Base-by-base conservation (phyloP, 1,284 basidiomycete species). In the Fomitopsis betulina region DNA sequence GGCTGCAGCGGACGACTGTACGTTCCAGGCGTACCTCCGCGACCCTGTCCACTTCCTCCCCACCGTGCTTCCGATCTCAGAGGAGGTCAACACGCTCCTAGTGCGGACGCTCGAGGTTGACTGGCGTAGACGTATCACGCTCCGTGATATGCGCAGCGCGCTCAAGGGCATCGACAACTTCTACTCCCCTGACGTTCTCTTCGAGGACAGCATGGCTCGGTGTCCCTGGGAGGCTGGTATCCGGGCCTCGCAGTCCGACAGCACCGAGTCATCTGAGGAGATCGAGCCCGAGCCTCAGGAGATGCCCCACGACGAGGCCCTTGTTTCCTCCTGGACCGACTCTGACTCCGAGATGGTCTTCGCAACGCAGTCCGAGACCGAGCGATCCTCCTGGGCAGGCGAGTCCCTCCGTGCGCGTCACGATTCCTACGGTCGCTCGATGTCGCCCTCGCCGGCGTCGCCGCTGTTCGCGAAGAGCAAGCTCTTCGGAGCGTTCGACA, bases 181-280 rank as follows among this genome's bases (percentile, higher is more conserved):
- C 75, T 91, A 91, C 67, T 83, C 86, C 6, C 83, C 86, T 21
- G 86, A 83, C 59, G 88, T 84, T 60, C 76, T 91, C 65, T 90
- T 91, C 66, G 89, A 91, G 68, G 88, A 87, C 59, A 89, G 87
- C 68, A 91, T 91, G 88, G 88, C 88, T 27, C 84, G 88, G 53
- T 91, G 89, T 65, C 81, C 86, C 5, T 91, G 88, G 88, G 88
- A 91, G 70, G 82, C 84, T 21, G 86, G 86, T 53, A 81, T 88
- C 75, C 82, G 87, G 58, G 81, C 87, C 13, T 37, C 35, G 65
- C 85, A 78, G 53, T 72, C 75, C 42, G 78, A 86, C 50, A 66
- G 40, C 50, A 66, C 32, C 50, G 55, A 52, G 54, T 43, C 63
- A 38, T 61, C 61, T 13, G 66, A 65, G 57, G 66, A 67, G 23